These are phyloP conservation scores for Massariosphaeria phaeospora DNA, from an alignment of 495 filamentous ascomycete species.

Conservation along the genomic window DNA sequence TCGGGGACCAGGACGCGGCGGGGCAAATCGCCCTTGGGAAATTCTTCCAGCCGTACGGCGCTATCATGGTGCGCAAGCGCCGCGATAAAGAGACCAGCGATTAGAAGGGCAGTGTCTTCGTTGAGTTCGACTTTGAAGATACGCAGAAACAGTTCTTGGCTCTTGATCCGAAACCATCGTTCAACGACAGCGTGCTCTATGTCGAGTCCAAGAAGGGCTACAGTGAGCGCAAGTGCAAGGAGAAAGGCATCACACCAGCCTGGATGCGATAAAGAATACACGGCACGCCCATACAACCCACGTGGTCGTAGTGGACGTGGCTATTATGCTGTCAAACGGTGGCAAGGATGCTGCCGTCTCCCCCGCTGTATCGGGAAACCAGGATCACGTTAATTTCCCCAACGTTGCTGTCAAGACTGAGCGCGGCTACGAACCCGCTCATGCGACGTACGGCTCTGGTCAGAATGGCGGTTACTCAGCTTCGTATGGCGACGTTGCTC, in stretches of 20 bases:
- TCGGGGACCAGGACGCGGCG: slow-evolving; percentile 67
- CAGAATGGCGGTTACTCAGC: slow-evolving; percentile 44
- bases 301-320: no score
- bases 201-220: slow-evolving; percentile 86
- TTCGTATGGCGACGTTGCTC: slow-evolving; percentile 51
- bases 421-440: slow-evolving; percentile 50
- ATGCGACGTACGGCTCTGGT: slow-evolving; percentile 20
- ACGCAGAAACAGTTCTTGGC: slow-evolving; percentile 70
- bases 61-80: slow-evolving; percentile 79
- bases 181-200: slow-evolving; percentile 63
- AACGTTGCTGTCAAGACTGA: slow-evolving; percentile 68
- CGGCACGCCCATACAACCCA: no score
- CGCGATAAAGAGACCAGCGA: slow-evolving; percentile 50
- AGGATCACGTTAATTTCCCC: slow-evolving; percentile 34
- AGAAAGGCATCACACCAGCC: slow-evolving; percentile 54
- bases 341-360: slow-evolving; percentile 41
- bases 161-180: slow-evolving; percentile 74
- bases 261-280: no score
- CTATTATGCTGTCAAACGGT: no score
- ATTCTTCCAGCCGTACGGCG: slow-evolving; percentile 80
- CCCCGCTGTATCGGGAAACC: slow-evolving; percentile 26
- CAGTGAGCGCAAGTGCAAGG: slow-evolving; percentile 65
- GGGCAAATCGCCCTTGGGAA: slow-evolving; percentile 89
- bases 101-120: slow-evolving; percentile 94
- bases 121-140: slow-evolving; percentile 77